Base-by-base conservation (phyloP, 2,329 filamentous ascomycete genomes). In the Clonostachys sp. region DNA sequence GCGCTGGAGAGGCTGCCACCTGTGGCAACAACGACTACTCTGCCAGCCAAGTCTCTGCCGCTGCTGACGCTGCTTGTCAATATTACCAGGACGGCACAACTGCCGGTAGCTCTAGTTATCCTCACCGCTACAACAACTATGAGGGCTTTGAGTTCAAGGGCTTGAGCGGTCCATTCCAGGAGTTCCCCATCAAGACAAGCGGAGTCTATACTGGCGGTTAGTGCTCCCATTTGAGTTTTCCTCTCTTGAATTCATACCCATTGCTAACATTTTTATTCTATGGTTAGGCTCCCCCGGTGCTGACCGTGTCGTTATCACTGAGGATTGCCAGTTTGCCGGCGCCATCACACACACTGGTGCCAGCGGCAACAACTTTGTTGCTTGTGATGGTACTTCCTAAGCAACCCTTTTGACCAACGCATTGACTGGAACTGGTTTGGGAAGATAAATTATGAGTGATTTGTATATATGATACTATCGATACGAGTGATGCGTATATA, bases 291-390 rank as follows among this genome's bases (percentile, higher is more conserved):
- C 57, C 2, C 85, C 85, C 2, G 84, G 85, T 36, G 67, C 85
- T 16, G 84, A 88, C 60, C 80, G 85, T 44, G 80, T 87, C 46
- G 62, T 87, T 10, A 81, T 88, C 67, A 61, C 61, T 49, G 84
- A 81, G 58, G 70, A 58, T 0, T 78, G 83, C 55, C 50, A 74
- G 48, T 73, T 79, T 41, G 84, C 82, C 13, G 84, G 83, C 36
- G 69, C 77, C 30, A 86, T 89, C 52, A 89, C 86, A 1, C 86
- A 89, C 58, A 86, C 81, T 18, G 85, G 85, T 30, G 84, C 85
- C 16, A 80, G 74, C 45, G 82, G 82, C 8, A 83, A 87, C 61
- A 71, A 77, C 64, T 89, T 89, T 64, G 81, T 88, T 48, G 76
- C 71, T n/a, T 88, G 84, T 64, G 58, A 57, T 8, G 50, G 50